Evolutionary conservation across 2,329 filamentous ascomycete genomes (phyloP).

Genomic region (Xylariales sp.): DNA sequence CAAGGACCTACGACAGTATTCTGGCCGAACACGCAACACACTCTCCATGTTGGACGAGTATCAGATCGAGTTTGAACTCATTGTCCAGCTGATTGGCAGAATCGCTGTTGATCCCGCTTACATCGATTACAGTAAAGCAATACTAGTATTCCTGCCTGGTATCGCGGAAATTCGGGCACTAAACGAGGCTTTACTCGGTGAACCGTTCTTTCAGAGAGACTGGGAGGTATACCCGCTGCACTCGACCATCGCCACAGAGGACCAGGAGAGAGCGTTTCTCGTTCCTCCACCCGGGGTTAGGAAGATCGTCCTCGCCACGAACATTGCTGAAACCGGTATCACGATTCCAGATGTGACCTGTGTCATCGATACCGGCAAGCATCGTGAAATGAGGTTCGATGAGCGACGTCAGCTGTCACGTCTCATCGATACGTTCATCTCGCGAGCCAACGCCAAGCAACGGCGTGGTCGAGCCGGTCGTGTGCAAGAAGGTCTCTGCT

Average conservation of each 20-base stretch:
- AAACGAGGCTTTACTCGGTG: conserved; percentile 77
- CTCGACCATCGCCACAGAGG: conserved; percentile 91
- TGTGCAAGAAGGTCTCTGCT: conserved; percentile 92
- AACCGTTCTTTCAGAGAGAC: conserved; percentile 67
- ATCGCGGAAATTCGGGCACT: conserved; percentile 88
- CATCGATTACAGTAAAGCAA: conserved; percentile 74
- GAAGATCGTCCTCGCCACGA: conserved; percentile 95
- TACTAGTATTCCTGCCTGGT: conserved; percentile 91
- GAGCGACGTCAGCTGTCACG: conserved; percentile 87
- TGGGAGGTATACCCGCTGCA: conserved; percentile 91
- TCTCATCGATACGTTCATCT: conserved; percentile 92
- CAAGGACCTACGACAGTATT: conserved; percentile 69
- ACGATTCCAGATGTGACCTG: conserved; percentile 98
- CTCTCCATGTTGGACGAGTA: conserved; percentile 84
- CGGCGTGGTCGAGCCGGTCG: conserved; percentile 88
- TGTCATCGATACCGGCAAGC: conserved; percentile 93
- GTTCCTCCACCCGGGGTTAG: conserved; percentile 75
- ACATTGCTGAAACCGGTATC: conserved; percentile 97
- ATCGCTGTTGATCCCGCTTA: conserved; percentile 68
- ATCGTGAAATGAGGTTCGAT: conserved; percentile 96
- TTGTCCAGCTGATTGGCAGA: conserved; percentile 72
- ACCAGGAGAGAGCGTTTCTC: conserved; percentile 90
- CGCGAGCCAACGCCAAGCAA: conserved; percentile 91
- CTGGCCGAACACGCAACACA: conserved; percentile 67
- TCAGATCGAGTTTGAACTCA: conserved; percentile 82